A percentile compares a stretch with the other conserved stretches of the same genome.
Evolutionary conservation across 2,329 filamentous ascomycete species (phyloP).

Genomic region (Ramichloridium luteum): DNA sequence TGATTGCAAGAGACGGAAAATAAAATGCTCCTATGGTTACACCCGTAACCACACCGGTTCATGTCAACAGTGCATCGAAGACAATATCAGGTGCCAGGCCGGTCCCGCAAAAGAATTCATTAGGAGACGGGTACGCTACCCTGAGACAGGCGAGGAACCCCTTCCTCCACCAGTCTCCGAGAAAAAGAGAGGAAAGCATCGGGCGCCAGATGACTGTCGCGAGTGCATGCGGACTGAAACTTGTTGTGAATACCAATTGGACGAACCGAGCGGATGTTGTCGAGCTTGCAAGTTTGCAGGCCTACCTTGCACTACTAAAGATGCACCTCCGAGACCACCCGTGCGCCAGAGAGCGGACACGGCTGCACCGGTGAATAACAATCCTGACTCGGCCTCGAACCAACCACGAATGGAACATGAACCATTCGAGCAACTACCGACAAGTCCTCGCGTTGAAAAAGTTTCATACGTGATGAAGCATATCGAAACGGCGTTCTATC

Average conservation of each 20-base stretch:
- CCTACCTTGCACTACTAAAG: constrained; percentile 4
- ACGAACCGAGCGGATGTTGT: constrained; percentile 8
- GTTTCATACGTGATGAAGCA: too few species aligned
- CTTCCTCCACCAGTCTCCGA: constrained; percentile 1
- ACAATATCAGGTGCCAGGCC: constrained; percentile 25
- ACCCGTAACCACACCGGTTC: constrained; percentile 18
- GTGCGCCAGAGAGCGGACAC: too few species aligned
- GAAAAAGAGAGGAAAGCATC: constrained; percentile 4
- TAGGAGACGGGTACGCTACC: constrained; percentile 12
- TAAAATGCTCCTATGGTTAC: constrained; percentile 25
- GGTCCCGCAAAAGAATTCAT: constrained; percentile 23
- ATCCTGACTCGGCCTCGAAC: too few species aligned
- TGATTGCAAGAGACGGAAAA: constrained; percentile 20
- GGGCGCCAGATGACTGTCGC: constrained; percentile 5
- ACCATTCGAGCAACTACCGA: too few species aligned
- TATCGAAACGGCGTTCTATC: too few species aligned
- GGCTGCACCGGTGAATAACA: too few species aligned
- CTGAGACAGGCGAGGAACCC: constrained; percentile 11
- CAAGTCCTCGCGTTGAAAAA: too few species aligned
- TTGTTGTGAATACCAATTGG: constrained; percentile 2
- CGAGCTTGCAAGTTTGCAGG: constrained; percentile 7
- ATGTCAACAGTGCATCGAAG: constrained; percentile 23
- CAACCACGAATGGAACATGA: too few species aligned
- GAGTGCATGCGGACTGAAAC: too few species aligned
- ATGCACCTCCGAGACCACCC: neutral